Evolutionary conservation across 352 stramenopile genomes (phyloP).

Genomic region (Phytopythium litorale): DNA sequence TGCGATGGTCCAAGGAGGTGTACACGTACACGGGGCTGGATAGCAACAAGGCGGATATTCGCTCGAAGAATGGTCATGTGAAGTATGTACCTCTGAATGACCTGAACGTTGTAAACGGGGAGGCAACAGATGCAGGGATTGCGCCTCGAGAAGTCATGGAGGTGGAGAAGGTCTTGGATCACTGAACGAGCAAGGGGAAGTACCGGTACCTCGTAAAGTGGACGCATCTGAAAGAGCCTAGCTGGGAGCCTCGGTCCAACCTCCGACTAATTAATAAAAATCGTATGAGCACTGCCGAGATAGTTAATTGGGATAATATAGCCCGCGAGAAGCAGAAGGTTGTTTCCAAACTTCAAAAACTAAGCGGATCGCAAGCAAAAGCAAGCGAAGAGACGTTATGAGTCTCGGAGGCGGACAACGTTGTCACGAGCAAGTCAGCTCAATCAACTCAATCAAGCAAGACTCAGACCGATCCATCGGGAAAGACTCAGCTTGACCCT

Average conservation of each 20-base stretch:
- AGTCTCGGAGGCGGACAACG: too few relatives aligned
- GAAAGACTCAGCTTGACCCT: conserved; percentile 3
- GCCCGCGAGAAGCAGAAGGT: neutral
- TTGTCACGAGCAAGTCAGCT: too few relatives aligned
- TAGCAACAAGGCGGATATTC: conserved; percentile 5
- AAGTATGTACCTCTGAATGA: conserved; percentile 8
- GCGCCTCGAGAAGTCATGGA: neutral
- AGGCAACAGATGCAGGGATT: conserved; percentile 5
- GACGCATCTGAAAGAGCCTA: neutral
- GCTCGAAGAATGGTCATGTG: conserved; percentile 14
- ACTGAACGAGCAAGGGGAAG: conserved; percentile 5
- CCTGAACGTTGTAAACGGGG: conserved; percentile 5
- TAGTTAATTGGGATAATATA: neutral
- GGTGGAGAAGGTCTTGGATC: neutral
- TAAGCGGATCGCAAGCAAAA: neutral
- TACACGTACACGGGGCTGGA: conserved; percentile 7
- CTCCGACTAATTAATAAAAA: neutral
- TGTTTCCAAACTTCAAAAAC: neutral
- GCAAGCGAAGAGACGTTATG: too few relatives aligned
- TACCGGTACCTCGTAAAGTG: neutral
- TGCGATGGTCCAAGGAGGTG: neutral
- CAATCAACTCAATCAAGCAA: conserved; percentile 13
- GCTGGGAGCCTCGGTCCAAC: neutral
- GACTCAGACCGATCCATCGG: conserved; percentile 20
- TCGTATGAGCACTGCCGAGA: neutral